Base-by-base conservation (phyloP, 2,329 filamentous ascomycete genomes). In the Botrytis galanthina region DNA sequence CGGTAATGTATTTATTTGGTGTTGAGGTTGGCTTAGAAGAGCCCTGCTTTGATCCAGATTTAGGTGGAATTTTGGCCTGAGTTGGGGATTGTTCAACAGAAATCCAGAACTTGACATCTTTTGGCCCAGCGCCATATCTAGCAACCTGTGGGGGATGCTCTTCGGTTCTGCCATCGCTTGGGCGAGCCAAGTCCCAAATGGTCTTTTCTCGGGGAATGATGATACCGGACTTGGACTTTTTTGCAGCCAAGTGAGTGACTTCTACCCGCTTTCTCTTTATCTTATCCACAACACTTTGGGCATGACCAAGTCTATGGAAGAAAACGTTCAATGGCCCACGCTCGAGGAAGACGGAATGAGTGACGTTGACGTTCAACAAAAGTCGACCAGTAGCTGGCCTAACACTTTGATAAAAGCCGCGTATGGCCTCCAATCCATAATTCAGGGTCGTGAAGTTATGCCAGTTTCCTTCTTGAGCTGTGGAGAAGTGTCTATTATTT, bases 281-380 rank as follows among this genome's bases (percentile, higher is more conserved):
- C 75, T 75, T 75, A 59, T 76, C 78, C 60, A 72, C 37, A 10
- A 78, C 78, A 20, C 69, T 32, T 62, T 77, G 78, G 8, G 73
- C 77, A 5, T 74, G 73, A 16, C 80, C 78, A 62, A 82, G 82
- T 39, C 80, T 78, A 0, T 70, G 51, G 18, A 87, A 83, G 0
- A 86, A 73, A 0, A 76, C 48, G 4, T 69, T 72, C 32, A 90
- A 79, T 4, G 81, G 80, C 0, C 83, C 83, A 2, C 83, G 77
- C 75, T 87, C 83, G 80, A 89, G 89, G 77, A 89, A 91, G 0
- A 88, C 87, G 3, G 85, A 84, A 62, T 87, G 86, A 14, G 87
- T 87, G 39, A 91, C 88, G 73, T 92, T 90, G 4, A 91, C 82
- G 73, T 92, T 92, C 20, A 91, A 80, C 0, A 92, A 78, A 7